A percentile compares a stretch with the other conserved stretches of the same genome.
Conservation (phyloP, 176 grass and related monocot genomes). For the Poa annua region DNA sequence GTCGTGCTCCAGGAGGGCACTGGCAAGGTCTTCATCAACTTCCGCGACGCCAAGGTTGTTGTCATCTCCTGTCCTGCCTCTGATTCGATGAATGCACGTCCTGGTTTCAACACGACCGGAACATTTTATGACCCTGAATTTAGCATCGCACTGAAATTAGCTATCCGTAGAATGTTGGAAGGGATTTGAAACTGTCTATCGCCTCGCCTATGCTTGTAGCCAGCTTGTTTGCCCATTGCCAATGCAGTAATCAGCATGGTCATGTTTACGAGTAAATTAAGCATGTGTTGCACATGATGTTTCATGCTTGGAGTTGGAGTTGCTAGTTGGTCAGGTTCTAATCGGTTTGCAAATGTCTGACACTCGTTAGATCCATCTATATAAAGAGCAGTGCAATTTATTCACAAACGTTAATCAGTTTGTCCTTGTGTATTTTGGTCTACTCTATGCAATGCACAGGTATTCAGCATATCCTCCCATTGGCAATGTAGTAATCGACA, state of each 20-base stretch:
- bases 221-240: not conserved
- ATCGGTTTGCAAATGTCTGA: not conserved
- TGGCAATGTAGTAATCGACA: not conserved
- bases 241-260: not conserved
- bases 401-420: not conserved
- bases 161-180: not conserved
- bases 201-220: not conserved
- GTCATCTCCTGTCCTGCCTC: not conserved
- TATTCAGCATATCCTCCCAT: not conserved
- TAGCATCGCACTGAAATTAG: slow-evolving; percentile 10
- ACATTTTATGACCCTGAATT: not conserved
- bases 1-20: slow-evolving; percentile 94
- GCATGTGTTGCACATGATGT: not conserved
- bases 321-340: not conserved
- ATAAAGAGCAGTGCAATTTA: not conserved
- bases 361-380: not conserved
- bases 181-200: not conserved
- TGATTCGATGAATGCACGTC: too few relatives aligned
- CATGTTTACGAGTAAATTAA: not conserved
- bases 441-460: not conserved
- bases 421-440: not conserved
- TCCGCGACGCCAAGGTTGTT: slow-evolving; percentile 78
- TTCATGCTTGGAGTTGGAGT: not conserved
- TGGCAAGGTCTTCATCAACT: slow-evolving; percentile 94
- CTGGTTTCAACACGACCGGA: too few relatives aligned